phyloP scores from a whole-genome alignment of 1,139 yeast genomes.

The Yamadazyma songkhlaensis region DNA sequence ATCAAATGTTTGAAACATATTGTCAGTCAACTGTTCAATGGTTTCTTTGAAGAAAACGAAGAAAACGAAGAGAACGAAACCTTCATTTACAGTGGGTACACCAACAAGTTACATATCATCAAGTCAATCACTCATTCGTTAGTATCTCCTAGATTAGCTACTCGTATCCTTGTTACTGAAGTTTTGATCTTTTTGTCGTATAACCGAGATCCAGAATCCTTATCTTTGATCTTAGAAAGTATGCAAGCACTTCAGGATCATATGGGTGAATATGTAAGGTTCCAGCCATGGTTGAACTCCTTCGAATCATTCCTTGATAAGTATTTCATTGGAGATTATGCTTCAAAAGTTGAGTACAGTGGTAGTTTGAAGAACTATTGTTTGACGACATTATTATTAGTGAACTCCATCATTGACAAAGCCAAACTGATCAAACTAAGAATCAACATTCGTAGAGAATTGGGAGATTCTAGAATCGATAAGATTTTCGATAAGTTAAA shows the following conservation, averaged over 20 bases:
- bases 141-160: slow-evolving; percentile 39
- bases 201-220: slow-evolving; percentile 21
- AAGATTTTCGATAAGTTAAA: slow-evolving; percentile 38
- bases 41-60: slow-evolving; percentile 9
- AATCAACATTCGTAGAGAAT: slow-evolving; percentile 34
- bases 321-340: slow-evolving; percentile 20
- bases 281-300: slow-evolving; percentile 43
- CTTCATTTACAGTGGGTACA: slow-evolving; percentile 12
- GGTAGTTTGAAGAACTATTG: slow-evolving; percentile 35
- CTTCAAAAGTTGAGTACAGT: slow-evolving; percentile 16
- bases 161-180: slow-evolving; percentile 43
- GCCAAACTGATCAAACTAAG: slow-evolving; percentile 30
- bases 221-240: slow-evolving; percentile 30
- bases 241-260: slow-evolving; percentile 34
- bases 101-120: slow-evolving; percentile 31
- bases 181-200: slow-evolving; percentile 38
- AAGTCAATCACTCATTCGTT: slow-evolving; percentile 38
- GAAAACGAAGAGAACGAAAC: slow-evolving; percentile 6
- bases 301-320: slow-evolving; percentile 37
- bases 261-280: slow-evolving; percentile 33
- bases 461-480: slow-evolving; percentile 39
- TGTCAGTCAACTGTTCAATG: slow-evolving; percentile 17
- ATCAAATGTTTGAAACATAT: slow-evolving; percentile 39
- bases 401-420: slow-evolving; percentile 41
- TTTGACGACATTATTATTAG: slow-evolving; percentile 42